phyloP scores from a whole-genome alignment of 106 monocot genomes.

The Alisma plantagoaquatica region DNA sequence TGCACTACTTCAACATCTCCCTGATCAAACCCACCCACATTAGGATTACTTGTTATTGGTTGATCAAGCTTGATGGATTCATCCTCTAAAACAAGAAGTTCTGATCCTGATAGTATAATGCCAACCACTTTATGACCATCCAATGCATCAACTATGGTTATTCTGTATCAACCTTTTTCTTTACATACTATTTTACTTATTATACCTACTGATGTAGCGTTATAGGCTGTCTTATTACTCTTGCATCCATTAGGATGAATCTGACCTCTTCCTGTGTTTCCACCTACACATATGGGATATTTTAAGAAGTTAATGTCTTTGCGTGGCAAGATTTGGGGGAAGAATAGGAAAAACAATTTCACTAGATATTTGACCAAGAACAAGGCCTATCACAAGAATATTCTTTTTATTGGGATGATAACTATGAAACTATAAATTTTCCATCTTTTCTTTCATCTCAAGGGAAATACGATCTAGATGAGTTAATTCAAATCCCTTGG shows the following conservation, averaged over 20 bases:
- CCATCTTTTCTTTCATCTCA: slow-evolving; percentile 1
- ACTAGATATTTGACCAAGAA: slow-evolving; percentile 14
- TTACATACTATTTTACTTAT: slow-evolving; percentile 19
- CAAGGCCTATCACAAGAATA: slow-evolving; percentile 10
- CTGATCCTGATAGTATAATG: slow-evolving; percentile 22
- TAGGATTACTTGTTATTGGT: no score
- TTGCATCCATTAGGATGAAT: slow-evolving; percentile 24
- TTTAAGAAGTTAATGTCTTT: slow-evolving; percentile 7
- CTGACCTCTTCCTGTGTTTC: no score
- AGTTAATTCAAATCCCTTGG: slow-evolving; percentile 6
- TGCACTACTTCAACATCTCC: not conserved
- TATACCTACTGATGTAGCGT: slow-evolving; percentile 22
- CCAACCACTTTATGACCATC: slow-evolving; percentile 22
- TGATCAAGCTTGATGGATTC: slow-evolving; percentile 7
- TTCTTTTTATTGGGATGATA: not conserved
- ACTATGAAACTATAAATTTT: slow-evolving; percentile 1
- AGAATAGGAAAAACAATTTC: slow-evolving; percentile 21
- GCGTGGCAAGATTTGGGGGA: slow-evolving; percentile 14
- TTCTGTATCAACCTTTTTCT: slow-evolving; percentile 17
- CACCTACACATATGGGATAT: no score
- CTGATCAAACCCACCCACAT: no score
- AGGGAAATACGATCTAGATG: slow-evolving; percentile 2
- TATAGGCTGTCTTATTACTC: slow-evolving; percentile 21
- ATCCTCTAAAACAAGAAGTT: slow-evolving; percentile 10
- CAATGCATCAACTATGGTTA: slow-evolving; percentile 18